phyloP scores from a whole-genome alignment of 441 rosid genomes.

The California macrophylla region DNA sequence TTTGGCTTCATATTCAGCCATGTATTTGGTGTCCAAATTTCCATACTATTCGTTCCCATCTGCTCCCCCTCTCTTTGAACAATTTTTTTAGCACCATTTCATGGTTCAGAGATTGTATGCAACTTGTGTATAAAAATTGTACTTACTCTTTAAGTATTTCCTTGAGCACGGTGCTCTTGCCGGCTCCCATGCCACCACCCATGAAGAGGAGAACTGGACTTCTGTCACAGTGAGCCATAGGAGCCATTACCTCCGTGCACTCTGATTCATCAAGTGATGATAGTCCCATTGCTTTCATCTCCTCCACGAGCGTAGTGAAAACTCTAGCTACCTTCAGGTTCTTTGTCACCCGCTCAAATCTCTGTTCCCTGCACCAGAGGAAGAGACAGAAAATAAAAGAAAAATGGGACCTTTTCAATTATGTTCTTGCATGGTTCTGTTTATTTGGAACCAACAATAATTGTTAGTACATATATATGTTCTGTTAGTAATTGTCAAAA shows the following conservation, averaged over 20 bases:
- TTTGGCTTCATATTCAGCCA: background rate
- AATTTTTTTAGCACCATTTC: background rate
- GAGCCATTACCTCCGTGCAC: conserved; percentile 62
- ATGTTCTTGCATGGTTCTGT: background rate
- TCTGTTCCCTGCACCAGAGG: conserved; percentile 38
- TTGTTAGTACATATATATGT: background rate
- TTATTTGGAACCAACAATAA: background rate
- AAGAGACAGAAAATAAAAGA: background rate
- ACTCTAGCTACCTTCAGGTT: conserved; percentile 50
- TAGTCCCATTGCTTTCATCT: conserved; percentile 50
- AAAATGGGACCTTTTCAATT: background rate
- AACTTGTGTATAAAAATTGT: background rate
- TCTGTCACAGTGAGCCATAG: conserved; percentile 51
- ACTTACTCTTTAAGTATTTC: conserved; percentile 59
- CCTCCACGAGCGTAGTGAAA: conserved; percentile 60
- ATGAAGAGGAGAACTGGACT: conserved; percentile 78
- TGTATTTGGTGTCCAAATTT: background rate
- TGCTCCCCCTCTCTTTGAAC: too few relatives aligned
- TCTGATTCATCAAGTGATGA: conserved; percentile 23
- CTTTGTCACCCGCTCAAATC: conserved; percentile 60
- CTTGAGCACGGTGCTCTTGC: conserved; percentile 86
- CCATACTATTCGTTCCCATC: too few relatives aligned
- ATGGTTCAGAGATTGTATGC: background rate
- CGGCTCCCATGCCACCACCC: conserved; percentile 99
- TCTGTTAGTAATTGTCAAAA: too few relatives aligned